Evolutionary conservation across 2,329 filamentous ascomycete genomes (phyloP).

Genomic region (Diaporthe citri): DNA sequence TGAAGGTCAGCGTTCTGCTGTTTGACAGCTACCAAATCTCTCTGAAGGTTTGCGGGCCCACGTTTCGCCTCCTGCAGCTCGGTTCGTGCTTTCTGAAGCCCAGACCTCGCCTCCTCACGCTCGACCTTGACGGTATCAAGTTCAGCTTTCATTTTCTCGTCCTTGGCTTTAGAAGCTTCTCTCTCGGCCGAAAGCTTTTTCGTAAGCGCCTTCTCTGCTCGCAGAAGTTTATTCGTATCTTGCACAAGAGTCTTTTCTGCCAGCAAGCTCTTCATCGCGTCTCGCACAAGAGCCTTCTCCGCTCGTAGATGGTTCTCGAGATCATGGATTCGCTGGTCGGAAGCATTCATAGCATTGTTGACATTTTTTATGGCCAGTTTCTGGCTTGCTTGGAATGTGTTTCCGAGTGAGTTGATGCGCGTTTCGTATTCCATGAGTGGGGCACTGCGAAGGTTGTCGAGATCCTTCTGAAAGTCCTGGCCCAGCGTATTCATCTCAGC

Average conservation of each 20-base stretch:
- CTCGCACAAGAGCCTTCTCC: background rate
- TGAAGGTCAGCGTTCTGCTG: background rate
- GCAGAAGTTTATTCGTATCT: background rate
- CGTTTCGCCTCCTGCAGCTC: background rate
- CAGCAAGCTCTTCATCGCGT: too few species aligned
- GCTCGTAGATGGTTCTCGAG: background rate
- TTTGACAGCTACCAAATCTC: background rate
- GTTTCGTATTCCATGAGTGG: background rate
- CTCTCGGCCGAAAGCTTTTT: too few species aligned
- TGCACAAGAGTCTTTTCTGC: background rate
- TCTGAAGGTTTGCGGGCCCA: background rate
- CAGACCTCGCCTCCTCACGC: background rate
- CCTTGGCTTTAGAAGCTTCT: background rate
- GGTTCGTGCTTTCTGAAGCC: background rate
- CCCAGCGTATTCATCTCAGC: background rate
- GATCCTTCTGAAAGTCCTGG: background rate
- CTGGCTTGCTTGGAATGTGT: background rate
- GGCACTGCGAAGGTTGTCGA: background rate
- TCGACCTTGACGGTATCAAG: background rate
- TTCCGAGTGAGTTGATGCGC: background rate
- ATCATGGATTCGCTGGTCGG: background rate
- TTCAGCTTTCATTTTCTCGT: background rate
- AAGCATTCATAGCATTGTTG: background rate
- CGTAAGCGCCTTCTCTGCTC: background rate
- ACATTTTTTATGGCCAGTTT: background rate